phyloP scores from a whole-genome alignment of 2,329 filamentous ascomycete species.

The Bretziella fagacearum region DNA sequence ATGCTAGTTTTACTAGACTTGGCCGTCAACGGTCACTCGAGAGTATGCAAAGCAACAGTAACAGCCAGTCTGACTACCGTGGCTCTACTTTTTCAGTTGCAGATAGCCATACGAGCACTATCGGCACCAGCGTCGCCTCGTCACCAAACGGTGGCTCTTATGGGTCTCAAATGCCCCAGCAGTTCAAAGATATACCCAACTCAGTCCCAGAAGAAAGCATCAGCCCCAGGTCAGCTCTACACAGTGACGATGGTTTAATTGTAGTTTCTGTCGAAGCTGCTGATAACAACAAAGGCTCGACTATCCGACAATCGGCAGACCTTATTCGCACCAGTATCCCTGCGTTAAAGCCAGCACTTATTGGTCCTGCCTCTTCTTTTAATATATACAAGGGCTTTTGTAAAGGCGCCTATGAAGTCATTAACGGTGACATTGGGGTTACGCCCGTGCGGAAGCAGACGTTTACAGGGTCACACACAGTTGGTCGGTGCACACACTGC shows the following conservation, averaged over 20 bases:
- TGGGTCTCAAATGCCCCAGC: not conserved
- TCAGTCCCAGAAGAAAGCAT: slow-evolving; percentile 3
- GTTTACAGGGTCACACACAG: slow-evolving; percentile 26
- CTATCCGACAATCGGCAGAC: not conserved
- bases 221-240: not conserved
- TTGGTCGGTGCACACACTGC: slow-evolving; percentile 37
- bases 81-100: not conserved
- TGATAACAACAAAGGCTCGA: not conserved
- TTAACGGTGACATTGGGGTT: slow-evolving; percentile 32
- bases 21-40: not conserved
- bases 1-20: not conserved
- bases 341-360: slow-evolving; percentile 3
- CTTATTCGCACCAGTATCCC: not conserved
- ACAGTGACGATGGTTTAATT: slow-evolving; percentile 22
- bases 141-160: not conserved
- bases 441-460: slow-evolving; percentile 32
- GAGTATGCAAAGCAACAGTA: slow-evolving; percentile 2
- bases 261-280: slow-evolving; percentile 21
- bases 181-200: not conserved
- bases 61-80: not conserved
- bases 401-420: slow-evolving; percentile 33
- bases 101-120: not conserved
- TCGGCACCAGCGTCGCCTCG: not conserved
- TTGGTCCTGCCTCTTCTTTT: slow-evolving; percentile 28
- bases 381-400: slow-evolving; percentile 38